Evolutionary conservation across 306 rosid genomes (phyloP), one percentile per base, ranked within the genome.

Genomic region (Cucumis hystrix): DNA sequence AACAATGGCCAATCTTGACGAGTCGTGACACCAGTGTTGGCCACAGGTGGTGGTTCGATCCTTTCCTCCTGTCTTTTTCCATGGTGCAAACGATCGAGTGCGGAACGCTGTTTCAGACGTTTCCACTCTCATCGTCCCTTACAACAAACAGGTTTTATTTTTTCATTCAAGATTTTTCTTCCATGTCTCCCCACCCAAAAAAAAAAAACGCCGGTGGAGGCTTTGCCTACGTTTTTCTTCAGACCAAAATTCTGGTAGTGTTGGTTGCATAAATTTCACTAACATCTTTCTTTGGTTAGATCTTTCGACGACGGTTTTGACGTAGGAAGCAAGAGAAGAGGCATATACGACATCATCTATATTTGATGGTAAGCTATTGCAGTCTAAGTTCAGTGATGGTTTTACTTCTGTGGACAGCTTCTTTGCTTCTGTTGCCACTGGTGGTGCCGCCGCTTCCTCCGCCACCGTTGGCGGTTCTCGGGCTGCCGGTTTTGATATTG

Each of bases 391-490:
- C 81, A 40, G 30, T 69, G 18, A 1, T 79, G 43, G 47, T 79
- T 69, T 28, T 79, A 17, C 45, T 57, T 9, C 2, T 79, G 30
- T 68, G 63, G 28, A 79, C 77, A 25, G 54, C 51, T 16, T 79
- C 81, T 37, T 41, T 79, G 23, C 37, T 79, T 63, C 57, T 79
- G 14, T 64, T 79, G 61, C 81, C 81, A 15, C 14, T 79, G 16
- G 60, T 79, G 45, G 40, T 79, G 69, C 81, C 81, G 39, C 81
- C 81, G 37, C 76, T 79, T 15, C 77, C 81, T 6, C 81, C 81
- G 6, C 81, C 81, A 12, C 81, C 81, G 20, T 12, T 79, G 69
- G 63, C 35, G 49, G 35, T 79, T 17, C 40, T 79, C 21, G 14
- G 25, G 10, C 12, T 79, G 58, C 81, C 81, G 21, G n/a, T 69